These are phyloP conservation scores for Diutina neorugosa DNA, from an alignment of 1,139 yeast genomes.

Conservation along the genomic window DNA sequence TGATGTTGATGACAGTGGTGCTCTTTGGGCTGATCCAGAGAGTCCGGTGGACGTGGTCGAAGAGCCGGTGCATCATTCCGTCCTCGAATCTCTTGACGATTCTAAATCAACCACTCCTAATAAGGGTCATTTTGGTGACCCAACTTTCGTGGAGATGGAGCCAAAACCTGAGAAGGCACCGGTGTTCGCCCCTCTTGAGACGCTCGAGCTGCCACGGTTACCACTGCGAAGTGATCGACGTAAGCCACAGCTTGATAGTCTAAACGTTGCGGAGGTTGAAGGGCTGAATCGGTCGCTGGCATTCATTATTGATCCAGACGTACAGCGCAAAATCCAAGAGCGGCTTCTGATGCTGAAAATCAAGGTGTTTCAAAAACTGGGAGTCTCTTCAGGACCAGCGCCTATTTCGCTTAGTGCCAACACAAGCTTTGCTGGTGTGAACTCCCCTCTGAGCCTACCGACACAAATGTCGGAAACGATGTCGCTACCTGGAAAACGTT, in stretches of 20 bases:
- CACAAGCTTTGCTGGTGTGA: not conserved
- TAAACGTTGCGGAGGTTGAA: not conserved
- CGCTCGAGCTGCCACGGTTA: not conserved
- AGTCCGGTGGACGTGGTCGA: not conserved
- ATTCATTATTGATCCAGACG: constrained; percentile 2
- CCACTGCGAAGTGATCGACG: not conserved
- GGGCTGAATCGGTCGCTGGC: not conserved
- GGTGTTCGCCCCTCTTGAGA: not conserved
- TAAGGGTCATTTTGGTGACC: not conserved
- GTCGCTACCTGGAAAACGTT: not conserved
- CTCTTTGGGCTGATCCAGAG: not conserved
- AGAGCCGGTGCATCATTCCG: not conserved
- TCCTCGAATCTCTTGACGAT: not conserved
- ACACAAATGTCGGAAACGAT: not conserved
- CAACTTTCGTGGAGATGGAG: not conserved
- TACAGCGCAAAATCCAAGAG: constrained; percentile 1
- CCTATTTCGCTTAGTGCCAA: not conserved
- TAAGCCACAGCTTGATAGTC: not conserved
- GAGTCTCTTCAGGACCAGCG: not conserved
- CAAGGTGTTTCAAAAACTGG: not conserved
- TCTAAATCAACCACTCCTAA: not conserved
- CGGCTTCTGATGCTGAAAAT: not conserved
- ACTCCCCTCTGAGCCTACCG: not conserved
- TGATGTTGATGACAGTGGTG: not conserved
- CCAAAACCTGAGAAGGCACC: not conserved